Conservation (phyloP, 163 green algal genomes). For the Chloromonas sp. region DNA sequence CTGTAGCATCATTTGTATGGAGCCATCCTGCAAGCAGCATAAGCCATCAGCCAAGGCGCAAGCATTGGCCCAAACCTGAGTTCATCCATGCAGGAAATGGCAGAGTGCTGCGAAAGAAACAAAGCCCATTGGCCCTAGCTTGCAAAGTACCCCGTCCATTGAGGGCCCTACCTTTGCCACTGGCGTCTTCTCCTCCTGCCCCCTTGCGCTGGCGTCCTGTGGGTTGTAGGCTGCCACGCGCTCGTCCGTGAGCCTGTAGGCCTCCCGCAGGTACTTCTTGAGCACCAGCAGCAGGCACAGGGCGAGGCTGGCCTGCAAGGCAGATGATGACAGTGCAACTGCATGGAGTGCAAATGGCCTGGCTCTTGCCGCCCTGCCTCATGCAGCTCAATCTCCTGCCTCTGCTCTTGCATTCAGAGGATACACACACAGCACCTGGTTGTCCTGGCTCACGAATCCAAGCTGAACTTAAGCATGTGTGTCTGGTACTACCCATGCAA, state of each 20-base stretch:
- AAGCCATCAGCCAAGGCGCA: not conserved
- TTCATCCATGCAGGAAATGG: not conserved
- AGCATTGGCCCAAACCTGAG: not conserved
- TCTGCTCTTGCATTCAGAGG: not conserved
- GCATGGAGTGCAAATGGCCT: not conserved
- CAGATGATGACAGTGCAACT: not conserved
- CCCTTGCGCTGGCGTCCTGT: not conserved
- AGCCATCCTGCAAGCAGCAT: not conserved
- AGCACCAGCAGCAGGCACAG: constrained; percentile 67
- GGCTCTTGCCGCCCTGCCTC: no score
- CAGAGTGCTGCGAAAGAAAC: not conserved
- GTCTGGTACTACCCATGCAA: no score
- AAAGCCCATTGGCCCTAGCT: not conserved
- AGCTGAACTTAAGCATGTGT: no score
- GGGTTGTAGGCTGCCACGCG: constrained; percentile 39
- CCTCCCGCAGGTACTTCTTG: constrained; percentile 57
- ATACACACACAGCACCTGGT: no score
- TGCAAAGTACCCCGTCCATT: not conserved
- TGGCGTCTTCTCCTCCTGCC: constrained; percentile 13
- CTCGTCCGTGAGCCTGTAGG: constrained; percentile 58
- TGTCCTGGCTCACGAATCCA: no score
- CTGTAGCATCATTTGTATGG: not conserved
- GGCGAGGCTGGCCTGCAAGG: constrained; percentile 33
- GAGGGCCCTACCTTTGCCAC: constrained; percentile 16
- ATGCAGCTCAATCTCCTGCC: not conserved